phyloP scores from a whole-genome alignment of 1,284 basidiomycete genomes.

The Hymenochaete sp. region DNA sequence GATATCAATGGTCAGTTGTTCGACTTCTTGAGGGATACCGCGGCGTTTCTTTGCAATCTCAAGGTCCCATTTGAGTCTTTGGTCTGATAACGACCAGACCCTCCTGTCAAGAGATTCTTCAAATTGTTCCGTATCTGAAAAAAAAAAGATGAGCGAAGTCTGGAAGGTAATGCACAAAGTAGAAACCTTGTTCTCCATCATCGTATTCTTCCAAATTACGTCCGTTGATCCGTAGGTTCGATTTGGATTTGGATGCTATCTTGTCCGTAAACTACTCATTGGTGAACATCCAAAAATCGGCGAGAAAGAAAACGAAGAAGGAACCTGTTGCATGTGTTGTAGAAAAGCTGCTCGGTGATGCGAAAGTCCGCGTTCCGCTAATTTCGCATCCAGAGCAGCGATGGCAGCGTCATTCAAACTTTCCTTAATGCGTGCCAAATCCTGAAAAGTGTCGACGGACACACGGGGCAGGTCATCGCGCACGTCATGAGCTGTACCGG shows the following conservation, averaged over 20 bases:
- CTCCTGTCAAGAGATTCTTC: constrained; percentile 71
- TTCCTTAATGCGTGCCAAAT: constrained; percentile 50
- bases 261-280: constrained; percentile 51
- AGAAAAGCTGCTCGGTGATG: constrained; percentile 38
- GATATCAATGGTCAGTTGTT: constrained; percentile 38
- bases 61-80: constrained; percentile 58
- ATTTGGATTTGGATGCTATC: constrained; percentile 54
- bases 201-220: constrained; percentile 62
- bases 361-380: constrained; percentile 28
- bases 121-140: constrained; percentile 62
- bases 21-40: constrained; percentile 44
- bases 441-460: constrained; percentile 50
- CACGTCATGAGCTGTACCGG: too few species aligned
- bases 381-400: constrained; percentile 35
- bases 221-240: constrained; percentile 73
- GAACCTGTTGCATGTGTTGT: constrained; percentile 44
- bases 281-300: too few species aligned
- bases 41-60: constrained; percentile 55
- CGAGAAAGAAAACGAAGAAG: not conserved
- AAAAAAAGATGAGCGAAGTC: not conserved
- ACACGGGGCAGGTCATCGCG: constrained; percentile 56
- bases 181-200: constrained; percentile 45
- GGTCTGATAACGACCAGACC: constrained; percentile 62
- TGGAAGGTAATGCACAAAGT: not conserved
- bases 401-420: constrained; percentile 41